A percentile compares a stretch with the other conserved stretches of the same genome.
These are phyloP conservation scores for Ligustrum vulgare DNA, from an alignment of 257 asterid genomes.

Conservation along the genomic window DNA sequence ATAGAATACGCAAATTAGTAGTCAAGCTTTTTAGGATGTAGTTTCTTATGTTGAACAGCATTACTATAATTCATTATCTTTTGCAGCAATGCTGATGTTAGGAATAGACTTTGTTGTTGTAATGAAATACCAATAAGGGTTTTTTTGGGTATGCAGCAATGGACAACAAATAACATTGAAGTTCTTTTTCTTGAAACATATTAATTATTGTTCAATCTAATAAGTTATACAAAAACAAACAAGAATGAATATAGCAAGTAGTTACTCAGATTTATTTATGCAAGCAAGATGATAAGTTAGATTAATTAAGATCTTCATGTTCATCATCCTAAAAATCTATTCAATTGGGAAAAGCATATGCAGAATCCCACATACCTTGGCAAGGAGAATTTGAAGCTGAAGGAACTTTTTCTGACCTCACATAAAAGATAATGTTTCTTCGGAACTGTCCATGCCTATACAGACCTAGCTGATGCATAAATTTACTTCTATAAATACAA, in stretches of 20 bases:
- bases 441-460: constrained; percentile 37
- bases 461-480: constrained; percentile 50
- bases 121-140: too few relatives aligned
- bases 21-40: neutral
- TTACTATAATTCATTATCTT: neutral
- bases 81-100: too few relatives aligned
- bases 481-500: constrained; percentile 21
- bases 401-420: constrained; percentile 48
- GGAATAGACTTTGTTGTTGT: neutral
- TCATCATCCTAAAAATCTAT: neutral
- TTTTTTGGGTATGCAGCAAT: neutral
- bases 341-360: neutral
- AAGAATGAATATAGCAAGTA: neutral
- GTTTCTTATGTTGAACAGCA: neutral
- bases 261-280: neutral
- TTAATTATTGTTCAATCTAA: neutral
- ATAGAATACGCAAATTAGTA: neutral
- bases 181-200: neutral
- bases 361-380: constrained; percentile 32
- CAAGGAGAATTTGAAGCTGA: constrained; percentile 45
- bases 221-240: neutral
- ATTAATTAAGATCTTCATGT: constrained; percentile 1
- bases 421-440: constrained; percentile 31
- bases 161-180: too few relatives aligned
- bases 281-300: constrained; percentile 1